Percentiles rank a stretch among this genome's conserved stretches.
phyloP scores from a whole-genome alignment of 1,284 basidiomycete genomes.

The Mycocalia duriaeana region DNA sequence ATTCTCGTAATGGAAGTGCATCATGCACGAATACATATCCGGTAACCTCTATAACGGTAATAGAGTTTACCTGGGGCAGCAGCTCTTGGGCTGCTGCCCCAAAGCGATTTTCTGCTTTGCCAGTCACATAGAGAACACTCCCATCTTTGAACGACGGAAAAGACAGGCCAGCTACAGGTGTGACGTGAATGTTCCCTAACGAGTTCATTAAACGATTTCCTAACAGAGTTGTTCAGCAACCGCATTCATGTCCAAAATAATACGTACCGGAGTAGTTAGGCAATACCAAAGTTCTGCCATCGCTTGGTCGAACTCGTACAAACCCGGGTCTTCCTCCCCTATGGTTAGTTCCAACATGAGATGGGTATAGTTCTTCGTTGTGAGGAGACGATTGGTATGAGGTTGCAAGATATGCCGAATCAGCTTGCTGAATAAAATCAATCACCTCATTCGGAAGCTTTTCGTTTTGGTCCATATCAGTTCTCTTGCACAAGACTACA shows the following conservation, averaged over 20 bases:
- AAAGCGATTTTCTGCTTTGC: constrained; percentile 46
- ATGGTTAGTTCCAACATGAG: constrained; percentile 62
- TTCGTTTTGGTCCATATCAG: constrained; percentile 29
- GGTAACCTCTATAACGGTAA: constrained; percentile 45
- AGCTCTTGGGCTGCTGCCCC: constrained; percentile 41
- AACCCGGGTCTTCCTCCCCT: constrained; percentile 60
- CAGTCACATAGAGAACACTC: constrained; percentile 58
- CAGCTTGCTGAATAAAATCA: constrained; percentile 40
- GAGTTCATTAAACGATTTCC: constrained; percentile 56
- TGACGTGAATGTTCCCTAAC: constrained; percentile 58
- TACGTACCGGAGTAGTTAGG: constrained; percentile 57
- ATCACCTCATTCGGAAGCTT: constrained; percentile 47
- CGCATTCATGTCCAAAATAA: not conserved
- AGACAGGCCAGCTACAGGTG: constrained; percentile 49
- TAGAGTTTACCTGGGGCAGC: constrained; percentile 51
- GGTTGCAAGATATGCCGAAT: constrained; percentile 55
- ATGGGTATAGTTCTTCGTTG: constrained; percentile 36
- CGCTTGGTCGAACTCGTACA: constrained; percentile 47
- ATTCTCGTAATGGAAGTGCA: constrained; percentile 50
- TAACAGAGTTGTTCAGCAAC: constrained; percentile 17
- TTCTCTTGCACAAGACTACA: constrained; percentile 28
- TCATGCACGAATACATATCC: constrained; percentile 51
- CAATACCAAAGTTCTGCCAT: constrained; percentile 50
- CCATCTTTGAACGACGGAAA: constrained; percentile 53
- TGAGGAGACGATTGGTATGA: constrained; percentile 36